Evolutionary conservation across 441 rosid species (phyloP).

Genomic region (Arabidopsis hybrid): DNA sequence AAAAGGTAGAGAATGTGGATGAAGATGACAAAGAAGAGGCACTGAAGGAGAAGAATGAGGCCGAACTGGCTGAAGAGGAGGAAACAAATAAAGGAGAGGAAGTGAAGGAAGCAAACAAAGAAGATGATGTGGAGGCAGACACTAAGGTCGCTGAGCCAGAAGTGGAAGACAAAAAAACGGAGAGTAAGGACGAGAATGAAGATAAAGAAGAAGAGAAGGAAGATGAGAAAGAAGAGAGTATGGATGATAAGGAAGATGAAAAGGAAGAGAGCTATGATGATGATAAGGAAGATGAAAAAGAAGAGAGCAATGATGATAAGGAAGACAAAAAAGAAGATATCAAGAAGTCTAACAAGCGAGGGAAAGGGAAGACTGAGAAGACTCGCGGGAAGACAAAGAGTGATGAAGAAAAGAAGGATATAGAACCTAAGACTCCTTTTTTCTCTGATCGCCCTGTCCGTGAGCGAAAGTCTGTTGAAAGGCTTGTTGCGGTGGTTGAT

Average conservation of each 20-base stretch:
- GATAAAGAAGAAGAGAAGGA: slow-evolving; percentile 18
- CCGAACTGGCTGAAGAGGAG: slow-evolving; percentile 29
- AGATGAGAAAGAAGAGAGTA: slow-evolving; percentile 31
- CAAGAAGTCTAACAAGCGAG: slow-evolving; percentile 55
- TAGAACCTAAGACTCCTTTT: slow-evolving; percentile 69
- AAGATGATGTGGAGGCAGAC: slow-evolving; percentile 26
- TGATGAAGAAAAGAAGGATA: slow-evolving; percentile 55
- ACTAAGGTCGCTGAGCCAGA: slow-evolving; percentile 22
- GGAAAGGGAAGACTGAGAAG: slow-evolving; percentile 56
- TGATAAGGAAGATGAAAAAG: slow-evolving; percentile 46
- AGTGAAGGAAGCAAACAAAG: background rate
- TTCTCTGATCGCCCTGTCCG: slow-evolving; percentile 86
- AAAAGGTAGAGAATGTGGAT: slow-evolving; percentile 28
- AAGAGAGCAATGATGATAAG: slow-evolving; percentile 43
- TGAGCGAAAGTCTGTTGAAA: slow-evolving; percentile 93
- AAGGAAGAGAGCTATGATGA: slow-evolving; percentile 17
- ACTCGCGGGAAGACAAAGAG: slow-evolving; percentile 53
- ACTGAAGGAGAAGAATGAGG: slow-evolving; percentile 23
- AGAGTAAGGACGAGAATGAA: slow-evolving; percentile 26
- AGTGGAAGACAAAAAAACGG: slow-evolving; percentile 32
- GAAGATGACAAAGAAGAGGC: slow-evolving; percentile 26
- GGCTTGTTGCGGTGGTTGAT: slow-evolving; percentile 86
- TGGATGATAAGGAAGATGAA: slow-evolving; percentile 28
- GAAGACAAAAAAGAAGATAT: slow-evolving; percentile 46
- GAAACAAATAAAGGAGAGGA: slow-evolving; percentile 28